A percentile compares a stretch with the other conserved stretches of the same genome.
Conservation (phyloP, 192 early-diverging fungal genomes). For the Piromyces sp. region DNA sequence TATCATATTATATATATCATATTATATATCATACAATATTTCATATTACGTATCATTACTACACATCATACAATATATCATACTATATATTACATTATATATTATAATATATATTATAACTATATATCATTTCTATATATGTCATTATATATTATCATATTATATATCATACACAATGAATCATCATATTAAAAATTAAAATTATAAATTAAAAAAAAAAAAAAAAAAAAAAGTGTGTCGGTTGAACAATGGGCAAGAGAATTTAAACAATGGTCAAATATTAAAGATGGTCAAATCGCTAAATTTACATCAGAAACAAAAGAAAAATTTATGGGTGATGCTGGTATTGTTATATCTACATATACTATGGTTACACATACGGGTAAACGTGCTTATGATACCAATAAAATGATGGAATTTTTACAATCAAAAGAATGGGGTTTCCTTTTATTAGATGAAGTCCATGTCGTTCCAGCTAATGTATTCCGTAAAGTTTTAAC, state of each 20-base stretch:
- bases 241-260: slow-evolving; percentile 98
- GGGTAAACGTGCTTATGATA: slow-evolving; percentile 82
- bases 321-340: slow-evolving; percentile 67
- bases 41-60: too few species aligned
- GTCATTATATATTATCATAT: too few species aligned
- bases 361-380: slow-evolving; percentile 92
- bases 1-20: neutral
- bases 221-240: slow-evolving; percentile 53
- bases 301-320: slow-evolving; percentile 88
- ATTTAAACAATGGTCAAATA: slow-evolving; percentile 85
- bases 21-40: slow-evolving; percentile 4
- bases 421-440: slow-evolving; percentile 87
- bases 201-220: too few species aligned
- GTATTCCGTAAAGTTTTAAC: slow-evolving; percentile 90
- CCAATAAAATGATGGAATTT: slow-evolving; percentile 91
- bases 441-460: slow-evolving; percentile 90
- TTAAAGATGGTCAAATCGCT: slow-evolving; percentile 81
- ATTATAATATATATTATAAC: too few species aligned
- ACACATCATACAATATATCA: too few species aligned
- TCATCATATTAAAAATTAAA: too few species aligned
- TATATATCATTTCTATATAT: too few species aligned
- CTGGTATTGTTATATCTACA: slow-evolving; percentile 90
- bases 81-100: too few species aligned
- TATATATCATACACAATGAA: too few species aligned
- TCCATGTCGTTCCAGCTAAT: slow-evolving; percentile 93